Base-by-base conservation (phyloP, 257 asterid genomes). In the Nicotiana tomentosiformis region DNA sequence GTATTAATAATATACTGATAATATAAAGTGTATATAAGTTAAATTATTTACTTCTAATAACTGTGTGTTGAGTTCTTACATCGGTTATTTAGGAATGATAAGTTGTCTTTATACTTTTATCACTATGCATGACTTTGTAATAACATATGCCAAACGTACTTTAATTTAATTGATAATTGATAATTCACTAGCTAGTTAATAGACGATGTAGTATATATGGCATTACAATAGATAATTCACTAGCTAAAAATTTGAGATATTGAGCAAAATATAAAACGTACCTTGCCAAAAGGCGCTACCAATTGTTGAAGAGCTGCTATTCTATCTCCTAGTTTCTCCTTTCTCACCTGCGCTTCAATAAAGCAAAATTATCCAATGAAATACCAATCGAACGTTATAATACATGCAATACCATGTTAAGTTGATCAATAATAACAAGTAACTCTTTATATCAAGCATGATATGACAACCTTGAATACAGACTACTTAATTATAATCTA, bases 231-330 rank as follows among this genome's bases (percentile, higher is more conserved):
- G 23, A 18, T 53, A 53, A 43, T 7, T 43, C 17, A 18, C 7
- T 5, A 32, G 17, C 68, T 23, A 0, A 23, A 26, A 26, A 62
- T 35, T 62, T 20, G 32, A 61, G 16, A 23, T 0, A 20, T 11
- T 23, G 68, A 62, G 35, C 17, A 62, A 26, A 23, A 26, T 23
- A 68, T 53, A 14, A 12, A 3, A 7, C 12, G 11, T 90, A 95
- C 98, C 97, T 95, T 95, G 90, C 98, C 98, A 86, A 95, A 95
- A 84, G 98, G 98, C 72, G 97, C 97, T 37, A 95, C 98, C 78
- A 95, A 82, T 86, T 95, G 98, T 86, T 95, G 98, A 82, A 95
- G 98, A 51, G 98, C 94, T 61, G 97, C 92, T 84, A 95, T 91
- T 88, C 97, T 89, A 84, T 95, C 98, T 85, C 98, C 97, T 90